These are phyloP conservation scores for Pyrrhoderma lamaoense DNA, from an alignment of 1,284 basidiomycete genomes.

Conservation along the genomic window DNA sequence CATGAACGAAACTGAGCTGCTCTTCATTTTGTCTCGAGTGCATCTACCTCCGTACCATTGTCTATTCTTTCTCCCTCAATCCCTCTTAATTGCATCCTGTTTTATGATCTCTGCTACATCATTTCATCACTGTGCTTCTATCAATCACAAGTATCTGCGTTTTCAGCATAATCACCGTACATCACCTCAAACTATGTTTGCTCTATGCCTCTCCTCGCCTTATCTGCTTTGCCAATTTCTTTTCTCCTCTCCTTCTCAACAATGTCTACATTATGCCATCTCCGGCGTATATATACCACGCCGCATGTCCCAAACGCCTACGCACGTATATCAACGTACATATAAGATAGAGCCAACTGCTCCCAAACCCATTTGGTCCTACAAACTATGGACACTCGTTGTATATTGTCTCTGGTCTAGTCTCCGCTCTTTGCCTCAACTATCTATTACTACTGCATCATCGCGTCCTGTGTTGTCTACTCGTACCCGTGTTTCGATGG, in stretches of 20 bases:
- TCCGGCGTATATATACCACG: too few species aligned
- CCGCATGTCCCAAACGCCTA: too few species aligned
- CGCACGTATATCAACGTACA: not conserved
- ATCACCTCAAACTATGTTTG: not conserved
- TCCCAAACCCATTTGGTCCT: too few species aligned
- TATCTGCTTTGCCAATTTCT: not conserved
- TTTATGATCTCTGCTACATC: not conserved
- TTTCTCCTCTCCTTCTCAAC: too few species aligned
- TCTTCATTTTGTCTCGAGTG: not conserved
- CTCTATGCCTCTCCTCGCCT: not conserved
- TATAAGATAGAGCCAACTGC: not conserved
- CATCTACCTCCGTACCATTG: not conserved
- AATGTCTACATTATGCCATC: too few species aligned
- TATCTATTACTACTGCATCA: too few species aligned
- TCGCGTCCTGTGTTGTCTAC: too few species aligned
- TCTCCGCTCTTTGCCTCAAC: too few species aligned
- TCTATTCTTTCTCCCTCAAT: not conserved
- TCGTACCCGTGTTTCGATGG: too few species aligned
- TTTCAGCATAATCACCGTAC: not conserved
- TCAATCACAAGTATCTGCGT: not conserved
- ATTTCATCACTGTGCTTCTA: not conserved
- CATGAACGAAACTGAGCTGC: constrained; percentile 1
- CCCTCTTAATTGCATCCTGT: constrained; percentile 8
- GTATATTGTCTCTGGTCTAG: too few species aligned
- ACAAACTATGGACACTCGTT: too few species aligned